Base-by-base conservation (phyloP, 2,329 filamentous ascomycete genomes). In the Microdochium trichocladiopsis region DNA sequence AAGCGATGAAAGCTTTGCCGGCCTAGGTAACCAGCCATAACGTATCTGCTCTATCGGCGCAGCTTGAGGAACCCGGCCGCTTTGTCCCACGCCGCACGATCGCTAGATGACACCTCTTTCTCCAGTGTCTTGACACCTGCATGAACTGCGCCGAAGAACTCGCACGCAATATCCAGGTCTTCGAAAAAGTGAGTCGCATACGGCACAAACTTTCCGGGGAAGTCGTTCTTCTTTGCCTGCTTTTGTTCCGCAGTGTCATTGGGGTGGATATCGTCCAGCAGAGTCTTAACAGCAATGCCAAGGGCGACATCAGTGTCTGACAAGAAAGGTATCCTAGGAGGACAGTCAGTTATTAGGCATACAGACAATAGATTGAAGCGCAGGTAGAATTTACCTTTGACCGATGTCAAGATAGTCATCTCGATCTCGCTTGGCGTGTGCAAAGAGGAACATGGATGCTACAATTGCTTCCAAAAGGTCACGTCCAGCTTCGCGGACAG, bases 391-490 rank as follows among this genome's bases (percentile, higher is more conserved):
- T 24, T 76, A 93, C 90, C 80, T 82, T 58, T 88, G 80, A 58
- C 85, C 85, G 53, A 97, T 76, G 48, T 86, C 79, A 51, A 83
- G 70, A 55, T 83, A 80, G 63, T 89, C 86, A 12, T 80, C 74
- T 52, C 84, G 77, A 53, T 86, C 80, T 37, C 92, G 82, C 53
- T 88, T 79, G 21, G 86, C 88, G 62, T 95, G 89, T 6, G 85
- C 90, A 60, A 86, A 85, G 62, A 96, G 76, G 59, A 96, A 85
- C 74, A 96, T 82, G 25, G 87, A 86, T 5, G 85, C 85, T 21
- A 92, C 76, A 56, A 93, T 82, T 43, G 90, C 87, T 69, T 99
- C 94, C 14, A 94, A 73, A 33, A 97, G 72, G 66, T 95, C 91
- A 48, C 94, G 83, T 57, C 95, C 78, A 31, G 85, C 83, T 57